Evolutionary conservation across 176 grass and related monocot genomes (phyloP).

Genomic region (Oryza rufipogon): DNA sequence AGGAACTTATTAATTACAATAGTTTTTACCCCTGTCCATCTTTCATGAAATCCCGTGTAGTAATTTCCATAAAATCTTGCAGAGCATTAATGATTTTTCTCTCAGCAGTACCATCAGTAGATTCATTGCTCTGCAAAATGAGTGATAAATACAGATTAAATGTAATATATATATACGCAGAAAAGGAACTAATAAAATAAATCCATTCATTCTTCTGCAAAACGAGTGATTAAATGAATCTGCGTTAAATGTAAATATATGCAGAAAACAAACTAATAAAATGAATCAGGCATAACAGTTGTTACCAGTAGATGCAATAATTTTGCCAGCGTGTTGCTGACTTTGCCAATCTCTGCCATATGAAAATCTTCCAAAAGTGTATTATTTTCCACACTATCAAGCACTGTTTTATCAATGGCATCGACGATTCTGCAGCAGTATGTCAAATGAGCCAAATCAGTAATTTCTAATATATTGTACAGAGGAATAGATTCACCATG

Average conservation of each 20-base stretch:
- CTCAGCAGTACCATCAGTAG: constrained; percentile 36
- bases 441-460: constrained; percentile 20
- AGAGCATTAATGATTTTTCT: constrained; percentile 63
- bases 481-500: constrained; percentile 8
- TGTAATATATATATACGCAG: neutral
- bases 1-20: neutral
- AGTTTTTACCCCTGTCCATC: constrained; percentile 46
- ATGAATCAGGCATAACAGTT: neutral
- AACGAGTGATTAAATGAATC: constrained; percentile 31
- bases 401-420: constrained; percentile 45
- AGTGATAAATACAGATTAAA: constrained; percentile 20
- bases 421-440: constrained; percentile 51
- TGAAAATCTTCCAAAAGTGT: constrained; percentile 50
- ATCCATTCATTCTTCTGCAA: constrained; percentile 47
- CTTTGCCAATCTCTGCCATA: constrained; percentile 58
- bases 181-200: constrained; percentile 1
- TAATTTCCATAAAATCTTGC: constrained; percentile 82
- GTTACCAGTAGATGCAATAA: constrained; percentile 58
- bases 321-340: constrained; percentile 61
- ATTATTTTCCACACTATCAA: constrained; percentile 28
- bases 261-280: neutral
- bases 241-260: constrained; percentile 10
- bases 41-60: constrained; percentile 66
- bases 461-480: neutral
- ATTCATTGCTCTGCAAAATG: constrained; percentile 54